Evolutionary conservation across 768 basidiomycete genomes (phyloP), one percentile per base, ranked within the genome.

Genomic region (Naganishia onofrii): DNA sequence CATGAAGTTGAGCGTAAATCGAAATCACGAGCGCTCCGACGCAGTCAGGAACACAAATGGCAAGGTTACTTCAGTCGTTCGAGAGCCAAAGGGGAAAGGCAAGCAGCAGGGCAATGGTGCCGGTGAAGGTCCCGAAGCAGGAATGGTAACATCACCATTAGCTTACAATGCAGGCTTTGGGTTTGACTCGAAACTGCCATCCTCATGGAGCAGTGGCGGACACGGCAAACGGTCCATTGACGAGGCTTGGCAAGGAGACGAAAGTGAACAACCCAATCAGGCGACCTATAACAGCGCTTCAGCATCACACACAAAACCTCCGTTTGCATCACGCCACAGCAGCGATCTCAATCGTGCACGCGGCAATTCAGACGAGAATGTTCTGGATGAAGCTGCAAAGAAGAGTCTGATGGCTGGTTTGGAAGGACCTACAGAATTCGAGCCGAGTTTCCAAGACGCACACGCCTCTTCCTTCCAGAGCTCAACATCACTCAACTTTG

Each of bases 331-430:
- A 4, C 21, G 38, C 28, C 38, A 21, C 1, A 23, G 57, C n/a
- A 58, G 32, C 17, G 13, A 63, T 29, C 29, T 42, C 2, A 63
- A 12, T 29, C 38, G 60, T 29, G 23, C 8, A 5, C 42, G 57
- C 32, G n/a, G 21, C 2, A 36, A 63, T 29, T 63, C 60, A 17
- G 60, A 44, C 38, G 60, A 63, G 29, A 15, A 42, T 12, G 38
- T 63, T 2, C 29, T 70, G 48, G 69, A 70, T 52, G 69, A 64
- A 36, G 60, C 58, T 23, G 23, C 52, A 23, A 70, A 70, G 36
- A 64, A 70, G 63, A 64, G 60, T 36, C 31, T 70, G 52, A 70
- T 70, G 69, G 69, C 64, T 55, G 69, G 57, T 17, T 36, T 70
- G 32, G 60, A 42, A 5, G 69, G 68, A 48, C 28, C 68, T 9